Conservation (phyloP, 2,329 filamentous ascomycete species). For the Ophiocordyceps camponoti-leonardi region DNA sequence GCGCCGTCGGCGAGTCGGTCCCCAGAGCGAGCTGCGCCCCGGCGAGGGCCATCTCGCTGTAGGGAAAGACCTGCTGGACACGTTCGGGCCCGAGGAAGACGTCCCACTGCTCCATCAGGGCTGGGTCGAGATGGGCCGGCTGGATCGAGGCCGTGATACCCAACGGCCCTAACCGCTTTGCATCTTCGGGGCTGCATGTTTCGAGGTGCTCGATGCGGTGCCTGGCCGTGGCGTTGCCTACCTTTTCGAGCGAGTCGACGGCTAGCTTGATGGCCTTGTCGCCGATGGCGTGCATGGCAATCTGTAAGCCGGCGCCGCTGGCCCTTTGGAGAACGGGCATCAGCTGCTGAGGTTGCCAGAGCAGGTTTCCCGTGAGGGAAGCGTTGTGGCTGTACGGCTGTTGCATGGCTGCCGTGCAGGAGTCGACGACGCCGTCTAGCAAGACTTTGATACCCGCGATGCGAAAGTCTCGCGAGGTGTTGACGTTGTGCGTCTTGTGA, state of each 20-base stretch:
- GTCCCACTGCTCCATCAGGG: constrained; percentile 43
- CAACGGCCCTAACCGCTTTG: constrained; percentile 33
- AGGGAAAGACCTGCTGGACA: constrained; percentile 43
- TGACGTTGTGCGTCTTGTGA: constrained; percentile 14
- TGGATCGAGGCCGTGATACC: constrained; percentile 45
- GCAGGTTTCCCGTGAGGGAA: constrained; percentile 20
- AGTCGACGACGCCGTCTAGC: constrained; percentile 47
- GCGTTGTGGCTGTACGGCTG: constrained; percentile 37
- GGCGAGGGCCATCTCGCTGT: constrained; percentile 38
- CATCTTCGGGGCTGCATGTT: constrained; percentile 36
- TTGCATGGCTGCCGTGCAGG: constrained; percentile 42
- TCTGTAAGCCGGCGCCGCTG: constrained; percentile 35
- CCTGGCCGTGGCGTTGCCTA: constrained; percentile 25
- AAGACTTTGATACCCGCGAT: constrained; percentile 48
- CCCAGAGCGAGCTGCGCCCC: constrained; percentile 39
- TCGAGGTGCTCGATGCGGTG: constrained; percentile 53
- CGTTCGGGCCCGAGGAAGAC: constrained; percentile 35
- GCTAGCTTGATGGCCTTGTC: constrained; percentile 41
- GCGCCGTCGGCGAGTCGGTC: constrained; percentile 41
- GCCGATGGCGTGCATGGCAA: constrained; percentile 49
- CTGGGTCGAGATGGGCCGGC: constrained; percentile 41
- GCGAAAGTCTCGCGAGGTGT: constrained; percentile 21
- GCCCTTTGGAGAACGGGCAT: constrained; percentile 34
- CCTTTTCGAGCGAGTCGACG: constrained; percentile 34
- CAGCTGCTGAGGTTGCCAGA: constrained; percentile 37